Conservation (phyloP, 805 yeast genomes). For the Pachysolen tannophilus region DNA sequence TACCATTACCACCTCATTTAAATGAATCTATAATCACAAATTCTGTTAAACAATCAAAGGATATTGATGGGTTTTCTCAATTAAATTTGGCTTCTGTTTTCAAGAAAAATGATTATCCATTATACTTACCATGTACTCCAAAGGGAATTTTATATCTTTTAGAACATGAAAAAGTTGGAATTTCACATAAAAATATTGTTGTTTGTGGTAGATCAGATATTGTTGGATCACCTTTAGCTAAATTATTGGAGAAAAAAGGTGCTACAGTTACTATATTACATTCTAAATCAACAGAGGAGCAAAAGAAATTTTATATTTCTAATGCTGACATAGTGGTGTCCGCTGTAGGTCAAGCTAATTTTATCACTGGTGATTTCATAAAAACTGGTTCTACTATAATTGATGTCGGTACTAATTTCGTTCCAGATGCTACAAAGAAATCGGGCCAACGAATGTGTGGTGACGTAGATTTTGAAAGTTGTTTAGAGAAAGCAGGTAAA, state of each 20-base stretch:
- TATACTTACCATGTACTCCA: conserved; percentile 78
- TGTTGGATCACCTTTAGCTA: conserved; percentile 76
- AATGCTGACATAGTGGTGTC: conserved; percentile 72
- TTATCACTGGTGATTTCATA: conserved; percentile 70
- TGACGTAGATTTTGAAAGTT: conserved; percentile 61
- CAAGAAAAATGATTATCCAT: conserved; percentile 65
- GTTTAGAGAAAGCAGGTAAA: conserved; percentile 46
- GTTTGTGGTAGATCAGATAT: conserved; percentile 82
- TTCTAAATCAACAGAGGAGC: conserved; percentile 49
- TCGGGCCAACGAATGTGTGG: conserved; percentile 70
- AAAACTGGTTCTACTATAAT: conserved; percentile 61
- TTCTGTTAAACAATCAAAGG: conserved; percentile 59
- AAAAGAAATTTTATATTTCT: conserved; percentile 36
- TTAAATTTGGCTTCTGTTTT: conserved; percentile 71
- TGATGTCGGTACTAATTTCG: conserved; percentile 79
- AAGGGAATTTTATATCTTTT: conserved; percentile 67
- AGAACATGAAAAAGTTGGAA: conserved; percentile 42
- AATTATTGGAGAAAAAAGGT: conserved; percentile 58
- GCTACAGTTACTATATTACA: conserved; percentile 77
- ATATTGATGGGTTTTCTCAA: conserved; percentile 80
- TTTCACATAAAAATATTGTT: conserved; percentile 69
- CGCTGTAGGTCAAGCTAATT: conserved; percentile 67
- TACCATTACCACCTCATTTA: conserved; percentile 68
- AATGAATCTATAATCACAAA: conserved; percentile 62
- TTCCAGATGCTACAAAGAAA: conserved; percentile 57